Percentiles rank a stretch among this genome's conserved stretches.
Conservation (phyloP, 306 rosid genomes). For the Citrullus colocynthis region DNA sequence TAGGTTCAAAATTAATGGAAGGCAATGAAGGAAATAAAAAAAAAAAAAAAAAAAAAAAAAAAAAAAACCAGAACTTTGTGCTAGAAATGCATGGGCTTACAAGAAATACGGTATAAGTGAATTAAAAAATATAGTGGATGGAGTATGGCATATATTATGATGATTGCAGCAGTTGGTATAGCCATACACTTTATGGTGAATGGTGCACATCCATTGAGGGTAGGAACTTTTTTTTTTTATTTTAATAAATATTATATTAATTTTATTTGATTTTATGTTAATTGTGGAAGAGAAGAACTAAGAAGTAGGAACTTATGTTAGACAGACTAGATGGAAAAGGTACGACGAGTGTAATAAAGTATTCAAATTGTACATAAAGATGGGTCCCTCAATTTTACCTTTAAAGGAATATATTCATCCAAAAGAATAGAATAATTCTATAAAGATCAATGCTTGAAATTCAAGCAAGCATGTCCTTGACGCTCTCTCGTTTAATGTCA, state of each 20-base stretch:
- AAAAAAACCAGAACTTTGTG: too few species aligned
- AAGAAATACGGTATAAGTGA: too few species aligned
- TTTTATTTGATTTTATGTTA: too few species aligned
- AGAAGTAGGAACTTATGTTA: neutral
- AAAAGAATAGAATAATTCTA: slow-evolving; percentile 49
- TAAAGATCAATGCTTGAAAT: slow-evolving; percentile 68
- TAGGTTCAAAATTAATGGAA: too few species aligned
- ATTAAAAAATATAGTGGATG: neutral
- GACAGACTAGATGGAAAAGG: neutral
- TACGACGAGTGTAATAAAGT: neutral
- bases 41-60: too few species aligned
- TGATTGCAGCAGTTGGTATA: neutral
- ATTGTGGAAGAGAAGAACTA: neutral
- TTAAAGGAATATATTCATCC: slow-evolving; percentile 68
- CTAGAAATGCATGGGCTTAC: too few species aligned
- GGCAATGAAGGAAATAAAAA: too few species aligned
- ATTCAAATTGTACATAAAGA: slow-evolving; percentile 17
- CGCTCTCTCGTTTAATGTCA: slow-evolving; percentile 18
- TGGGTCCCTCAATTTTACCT: slow-evolving; percentile 56
- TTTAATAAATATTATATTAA: too few species aligned
- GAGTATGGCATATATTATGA: neutral
- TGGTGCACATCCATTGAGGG: neutral
- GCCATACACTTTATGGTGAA: neutral
- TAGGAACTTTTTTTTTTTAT: too few species aligned
- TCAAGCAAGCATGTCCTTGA: slow-evolving; percentile 81